Percentiles rank a stretch among this genome's conserved stretches.
Conservation (phyloP, 208 protist species). For the Trypanosoma cruzi region DNA sequence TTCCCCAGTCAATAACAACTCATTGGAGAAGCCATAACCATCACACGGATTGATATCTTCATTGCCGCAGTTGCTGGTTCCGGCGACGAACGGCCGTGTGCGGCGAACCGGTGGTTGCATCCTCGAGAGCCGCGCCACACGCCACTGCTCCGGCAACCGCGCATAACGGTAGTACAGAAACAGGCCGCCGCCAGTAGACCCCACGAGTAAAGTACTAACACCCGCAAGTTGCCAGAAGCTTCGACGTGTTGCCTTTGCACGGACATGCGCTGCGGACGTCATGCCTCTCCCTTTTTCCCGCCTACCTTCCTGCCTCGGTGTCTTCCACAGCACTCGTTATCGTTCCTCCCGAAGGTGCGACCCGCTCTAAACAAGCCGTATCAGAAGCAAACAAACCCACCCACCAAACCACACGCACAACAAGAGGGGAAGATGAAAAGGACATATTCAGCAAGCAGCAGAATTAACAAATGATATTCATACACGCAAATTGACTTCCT, state of each 20-base stretch:
- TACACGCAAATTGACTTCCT: too few relatives aligned
- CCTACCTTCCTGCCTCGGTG: too few relatives aligned
- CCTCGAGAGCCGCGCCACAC: conserved; percentile 17
- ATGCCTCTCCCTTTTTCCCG: neutral
- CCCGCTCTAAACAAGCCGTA: too few relatives aligned
- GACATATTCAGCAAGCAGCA: too few relatives aligned
- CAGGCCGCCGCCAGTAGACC: conserved; percentile 23
- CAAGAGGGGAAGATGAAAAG: too few relatives aligned
- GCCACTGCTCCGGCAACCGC: conserved; percentile 35
- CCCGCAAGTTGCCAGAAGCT: conserved; percentile 50
- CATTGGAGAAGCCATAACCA: conserved; percentile 29
- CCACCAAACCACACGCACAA: too few relatives aligned
- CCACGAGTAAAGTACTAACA: conserved; percentile 23
- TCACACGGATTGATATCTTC: conserved; percentile 16
- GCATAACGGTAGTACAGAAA: conserved; percentile 55
- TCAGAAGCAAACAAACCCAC: too few relatives aligned
- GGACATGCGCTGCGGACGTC: conserved; percentile 2
- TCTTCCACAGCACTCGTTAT: too few relatives aligned
- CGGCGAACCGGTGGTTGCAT: conserved; percentile 34
- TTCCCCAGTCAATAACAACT: conserved; percentile 44
- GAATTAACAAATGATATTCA: too few relatives aligned
- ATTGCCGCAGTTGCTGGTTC: conserved; percentile 32
- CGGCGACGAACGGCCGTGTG: conserved; percentile 65
- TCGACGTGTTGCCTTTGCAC: conserved; percentile 20
- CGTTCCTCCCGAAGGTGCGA: neutral